These are phyloP conservation scores for Mediolabrus comicus DNA, from an alignment of 108 stramenopile genomes.

Conservation along the genomic window DNA sequence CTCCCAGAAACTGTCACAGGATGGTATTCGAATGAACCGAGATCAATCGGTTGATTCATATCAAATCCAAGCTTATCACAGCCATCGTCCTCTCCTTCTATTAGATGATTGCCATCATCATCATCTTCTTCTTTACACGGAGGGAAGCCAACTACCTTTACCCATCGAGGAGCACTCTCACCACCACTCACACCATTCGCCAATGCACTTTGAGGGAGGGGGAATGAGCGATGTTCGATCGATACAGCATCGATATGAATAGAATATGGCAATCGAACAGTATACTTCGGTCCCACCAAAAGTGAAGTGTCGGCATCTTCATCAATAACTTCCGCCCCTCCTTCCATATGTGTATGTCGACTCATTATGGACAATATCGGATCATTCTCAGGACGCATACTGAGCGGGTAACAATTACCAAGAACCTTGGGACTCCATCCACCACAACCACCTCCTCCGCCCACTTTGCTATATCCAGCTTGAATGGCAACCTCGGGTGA, in stretches of 20 bases:
- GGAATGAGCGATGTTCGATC: conserved; percentile 61
- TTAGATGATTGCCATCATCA: not conserved
- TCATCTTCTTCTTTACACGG: conserved; percentile 36
- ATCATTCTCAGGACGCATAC: conserved; percentile 37
- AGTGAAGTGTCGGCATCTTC: not conserved
- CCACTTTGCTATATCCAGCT: not conserved
- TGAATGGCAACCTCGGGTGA: conserved; percentile 34
- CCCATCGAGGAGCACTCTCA: conserved; percentile 59
- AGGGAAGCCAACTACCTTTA: conserved; percentile 68
- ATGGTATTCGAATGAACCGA: conserved; percentile 55
- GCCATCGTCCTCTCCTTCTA: conserved; percentile 14
- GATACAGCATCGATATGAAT: conserved; percentile 57
- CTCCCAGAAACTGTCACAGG: conserved; percentile 28
- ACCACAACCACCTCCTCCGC: not conserved
- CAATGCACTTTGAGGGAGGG: conserved; percentile 11
- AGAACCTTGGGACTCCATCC: conserved; percentile 15
- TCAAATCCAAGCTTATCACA: conserved; percentile 63
- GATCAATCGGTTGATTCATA: conserved; percentile 41
- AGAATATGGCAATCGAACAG: conserved; percentile 54
- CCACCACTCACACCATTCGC: conserved; percentile 10
- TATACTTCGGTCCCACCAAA: conserved; percentile 33
- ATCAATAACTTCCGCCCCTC: not conserved
- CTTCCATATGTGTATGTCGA: not conserved
- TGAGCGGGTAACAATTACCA: conserved; percentile 35
- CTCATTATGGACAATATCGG: conserved; percentile 12